These are phyloP conservation scores for Arachis monticola DNA, from an alignment of 331 rosid genomes.

Conservation along the genomic window DNA sequence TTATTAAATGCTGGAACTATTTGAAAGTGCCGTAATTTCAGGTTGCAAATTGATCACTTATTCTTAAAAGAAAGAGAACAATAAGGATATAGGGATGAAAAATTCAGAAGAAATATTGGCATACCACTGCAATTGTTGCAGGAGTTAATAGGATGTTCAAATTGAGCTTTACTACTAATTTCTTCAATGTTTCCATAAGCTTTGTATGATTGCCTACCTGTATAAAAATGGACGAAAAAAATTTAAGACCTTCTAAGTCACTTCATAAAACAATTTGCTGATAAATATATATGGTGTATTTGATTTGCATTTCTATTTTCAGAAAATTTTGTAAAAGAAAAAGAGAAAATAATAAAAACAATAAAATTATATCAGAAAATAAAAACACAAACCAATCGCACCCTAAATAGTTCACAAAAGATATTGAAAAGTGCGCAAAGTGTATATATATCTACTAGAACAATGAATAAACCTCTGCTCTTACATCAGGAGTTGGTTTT, in stretches of 20 bases:
- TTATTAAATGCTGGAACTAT: background rate
- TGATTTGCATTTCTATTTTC: too few relatives aligned
- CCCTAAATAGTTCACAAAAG: too few relatives aligned
- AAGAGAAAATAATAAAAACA: too few relatives aligned
- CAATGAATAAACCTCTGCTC: conserved; percentile 9
- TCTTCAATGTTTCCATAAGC: background rate
- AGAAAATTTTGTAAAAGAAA: too few relatives aligned
- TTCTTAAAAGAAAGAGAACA: conserved; percentile 10
- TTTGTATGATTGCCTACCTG: conserved; percentile 25
- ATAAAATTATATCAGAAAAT: too few relatives aligned
- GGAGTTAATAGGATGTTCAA: conserved; percentile 39
- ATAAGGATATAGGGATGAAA: background rate
- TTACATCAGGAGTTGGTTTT: background rate
- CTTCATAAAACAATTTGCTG: background rate
- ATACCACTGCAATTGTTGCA: conserved; percentile 43
- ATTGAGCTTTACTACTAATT: conserved; percentile 24
- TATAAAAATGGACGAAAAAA: background rate
- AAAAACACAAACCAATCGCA: too few relatives aligned
- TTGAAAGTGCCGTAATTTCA: background rate
- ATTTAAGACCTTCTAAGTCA: background rate
- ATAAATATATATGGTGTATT: too few relatives aligned
- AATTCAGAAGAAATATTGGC: background rate
- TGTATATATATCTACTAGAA: background rate
- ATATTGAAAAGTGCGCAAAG: background rate
- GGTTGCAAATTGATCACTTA: background rate